Percentiles rank a stretch among this genome's conserved stretches.
phyloP scores from a whole-genome alignment of 140 eudicot species.

The Cichorium intybus region DNA sequence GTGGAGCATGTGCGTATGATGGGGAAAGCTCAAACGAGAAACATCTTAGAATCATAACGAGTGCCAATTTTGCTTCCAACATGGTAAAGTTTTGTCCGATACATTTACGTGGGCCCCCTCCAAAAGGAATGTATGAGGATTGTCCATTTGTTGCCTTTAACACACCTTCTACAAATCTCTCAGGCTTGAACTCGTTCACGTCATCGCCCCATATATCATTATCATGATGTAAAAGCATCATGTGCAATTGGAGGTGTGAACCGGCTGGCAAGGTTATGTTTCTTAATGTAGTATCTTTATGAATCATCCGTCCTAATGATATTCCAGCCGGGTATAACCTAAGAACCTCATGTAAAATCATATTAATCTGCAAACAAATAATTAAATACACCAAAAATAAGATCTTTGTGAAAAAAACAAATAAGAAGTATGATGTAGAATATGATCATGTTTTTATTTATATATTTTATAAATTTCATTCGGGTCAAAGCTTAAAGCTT shows the following conservation, averaged over 20 bases:
- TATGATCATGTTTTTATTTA: not conserved
- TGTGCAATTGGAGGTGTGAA: constrained; percentile 32
- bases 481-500: no score
- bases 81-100: constrained; percentile 35
- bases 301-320: constrained; percentile 28
- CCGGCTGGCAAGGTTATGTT: no score
- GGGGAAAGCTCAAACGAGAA: constrained; percentile 30
- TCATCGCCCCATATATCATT: constrained; percentile 35
- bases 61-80: constrained; percentile 28
- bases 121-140: constrained; percentile 24
- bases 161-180: constrained; percentile 36
- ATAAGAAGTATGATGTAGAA: no score
- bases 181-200: constrained; percentile 38
- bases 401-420: not conserved
- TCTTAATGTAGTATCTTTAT: constrained; percentile 44
- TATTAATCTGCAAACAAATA: constrained; percentile 36
- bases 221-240: constrained; percentile 47
- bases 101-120: constrained; percentile 40
- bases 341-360: constrained; percentile 42
- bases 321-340: constrained; percentile 56
- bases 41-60: constrained; percentile 28
- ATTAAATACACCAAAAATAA: no score
- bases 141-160: constrained; percentile 22
- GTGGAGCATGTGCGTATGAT: constrained; percentile 31
- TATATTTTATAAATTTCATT: no score